These are phyloP conservation scores for apple (Malus domestica) DNA, from an alignment of 306 rosid genomes.

Conservation along the genomic window ASM211411v1 NC_041795.1:24811501-24812000, in stretches of 20 bases:
- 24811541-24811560: not conserved
- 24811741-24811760: not conserved
- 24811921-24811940: not conserved
- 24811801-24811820: not conserved
- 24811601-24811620: not conserved
- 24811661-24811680: conserved; percentile 86
- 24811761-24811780: not conserved
- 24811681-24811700: conserved; percentile 81
- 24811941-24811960: not conserved
- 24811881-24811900: not conserved
- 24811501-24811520: not conserved
- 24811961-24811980: not conserved
- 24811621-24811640: conserved; percentile 3
- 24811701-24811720: conserved; percentile 84
- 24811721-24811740: conserved; percentile 40
- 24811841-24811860: too few species aligned
- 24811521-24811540: not conserved
- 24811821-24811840: not conserved
- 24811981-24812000: not conserved
- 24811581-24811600: not conserved
- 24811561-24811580: not conserved
- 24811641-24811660: not conserved
- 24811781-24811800: not conserved
- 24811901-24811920: not conserved
- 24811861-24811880: not conserved